Base-by-base conservation (phyloP, 345 rosid species). In the Lumnitzera racemosa region DNA sequence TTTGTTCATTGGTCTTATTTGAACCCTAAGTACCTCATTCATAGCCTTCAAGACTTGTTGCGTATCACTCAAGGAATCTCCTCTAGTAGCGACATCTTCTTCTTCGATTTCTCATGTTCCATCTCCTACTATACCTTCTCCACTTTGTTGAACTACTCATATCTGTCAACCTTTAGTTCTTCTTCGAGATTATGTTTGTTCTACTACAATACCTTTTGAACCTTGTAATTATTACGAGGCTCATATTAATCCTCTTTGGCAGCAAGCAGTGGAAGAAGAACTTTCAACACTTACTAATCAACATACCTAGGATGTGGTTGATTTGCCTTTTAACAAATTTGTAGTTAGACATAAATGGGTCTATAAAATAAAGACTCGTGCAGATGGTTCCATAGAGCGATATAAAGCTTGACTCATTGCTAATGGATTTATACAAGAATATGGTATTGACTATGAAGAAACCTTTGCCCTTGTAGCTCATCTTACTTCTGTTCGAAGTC, bases 401-500 rank as follows among this genome's bases (percentile, higher is more conserved):
- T 60, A 59, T 14, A 59, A 67, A 23, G 70, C 58, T 46, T 3
- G 17, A 0, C 36, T 53, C 9, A 46, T 15, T 16, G 3, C 2
- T 1, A 11, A 15, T 1, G 27, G 59, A 0, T 52, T 7, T 17
- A 27, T 24, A 4, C 53, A 67, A 17, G 51, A 52, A 12, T 61
- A 59, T 17, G 29, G 31, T 4, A 59, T 67, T 52, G 27, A 67
- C 16, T 61, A 61, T 61, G 64, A 48, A 1, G 55, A 61, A 24
- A 61, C 54, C 2, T 61, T 61, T 49, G 53, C 54, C 13, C 8
- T 12, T 0, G 55, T 61, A 13, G 12, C 36, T 53, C 17, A 23
- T 12, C 31, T 47, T 29, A 50, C 29, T 2, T 51, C 54, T 12
- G 12, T 60, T 24, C 54, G 60, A 1, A 11, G 29, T 24, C 49